Evolutionary conservation across 139 green algal genomes (phyloP), one percentile per base, ranked within the genome.

Genomic region (Chlorella sp.): DNA sequence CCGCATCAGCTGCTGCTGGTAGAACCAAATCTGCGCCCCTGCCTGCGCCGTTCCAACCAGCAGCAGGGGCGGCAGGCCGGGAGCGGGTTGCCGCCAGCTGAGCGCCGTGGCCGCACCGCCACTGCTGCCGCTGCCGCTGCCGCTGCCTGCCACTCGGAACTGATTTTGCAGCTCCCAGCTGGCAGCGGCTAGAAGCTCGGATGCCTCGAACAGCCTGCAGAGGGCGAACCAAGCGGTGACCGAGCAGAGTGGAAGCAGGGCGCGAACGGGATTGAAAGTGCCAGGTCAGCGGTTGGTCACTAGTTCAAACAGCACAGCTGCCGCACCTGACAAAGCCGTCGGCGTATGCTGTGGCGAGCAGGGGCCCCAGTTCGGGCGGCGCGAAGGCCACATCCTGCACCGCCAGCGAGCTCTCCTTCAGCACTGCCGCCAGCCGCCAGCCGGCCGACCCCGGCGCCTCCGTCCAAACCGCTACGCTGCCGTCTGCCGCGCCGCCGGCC

Each of bases 101-200:
- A 76, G 44, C n/a, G 64, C 43, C 9, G 64, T 84, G 17, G 79
- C 77, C 14, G 77, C 77, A 24, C 76, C 72, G 43, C 54, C 54
- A 6, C n/a, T 56, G 44, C 46, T 13, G 19, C 36, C 24, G 51
- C 51, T 24, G 51, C 51, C 24, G 51, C 51, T 60, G 51, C 51
- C 51, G 51, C 51, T 60, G 51, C 51, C 16, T 24, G 51, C 76
- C 38, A 76, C 43, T 54, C 40, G 41, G 32, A 67, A 89, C 38
- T 67, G 51, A 41, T 81, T 89, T 30, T 89, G 86, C n/a, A 87
- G 38, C 32, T 89, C 81, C 86, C 86, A 89, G 68, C 60, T 73
- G 4, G 67, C 28, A 43, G 73, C 41, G 17, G 34, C 62, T 44
- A 84, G 67, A 38, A 65, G 16, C 0, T 43, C 78, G 17, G 74